Evolutionary conservation across 352 stramenopile genomes (phyloP).

Genomic region (Phytophthora capsici): DNA sequence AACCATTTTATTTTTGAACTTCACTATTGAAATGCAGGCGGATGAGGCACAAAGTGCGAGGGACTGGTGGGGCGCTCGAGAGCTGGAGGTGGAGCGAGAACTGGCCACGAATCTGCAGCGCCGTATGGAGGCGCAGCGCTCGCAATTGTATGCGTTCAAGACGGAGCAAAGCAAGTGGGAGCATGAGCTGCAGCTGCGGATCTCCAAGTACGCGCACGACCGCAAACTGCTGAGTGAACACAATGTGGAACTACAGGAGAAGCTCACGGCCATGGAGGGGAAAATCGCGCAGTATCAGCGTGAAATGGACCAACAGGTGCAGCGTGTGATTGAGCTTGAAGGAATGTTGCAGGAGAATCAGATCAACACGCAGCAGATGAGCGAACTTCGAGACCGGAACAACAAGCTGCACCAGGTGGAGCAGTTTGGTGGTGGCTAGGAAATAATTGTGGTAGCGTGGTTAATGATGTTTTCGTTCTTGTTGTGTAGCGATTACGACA

Average conservation of each 20-base stretch:
- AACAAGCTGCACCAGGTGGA: constrained; percentile 53
- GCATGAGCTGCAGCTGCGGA: constrained; percentile 73
- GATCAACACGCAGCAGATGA: constrained; percentile 44
- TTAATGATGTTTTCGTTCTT: constrained; percentile 6
- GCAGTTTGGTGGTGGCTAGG: background rate
- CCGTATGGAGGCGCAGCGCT: constrained; percentile 73
- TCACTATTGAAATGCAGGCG: constrained; percentile 9
- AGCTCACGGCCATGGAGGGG: constrained; percentile 58
- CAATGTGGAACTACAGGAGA: constrained; percentile 80
- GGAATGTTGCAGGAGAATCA: constrained; percentile 54
- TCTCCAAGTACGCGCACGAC: constrained; percentile 82
- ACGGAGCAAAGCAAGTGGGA: constrained; percentile 86
- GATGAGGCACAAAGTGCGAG: constrained; percentile 37
- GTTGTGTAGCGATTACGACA: constrained; percentile 53
- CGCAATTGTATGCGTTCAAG: constrained; percentile 81
- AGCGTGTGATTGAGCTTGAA: constrained; percentile 72
- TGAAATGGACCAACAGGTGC: constrained; percentile 65
- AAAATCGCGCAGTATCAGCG: constrained; percentile 49
- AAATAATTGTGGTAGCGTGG: background rate
- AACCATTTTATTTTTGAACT: constrained; percentile 1
- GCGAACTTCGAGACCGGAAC: constrained; percentile 47
- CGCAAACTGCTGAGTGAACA: constrained; percentile 82
- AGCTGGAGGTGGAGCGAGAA: constrained; percentile 51
- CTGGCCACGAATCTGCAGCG: constrained; percentile 56
- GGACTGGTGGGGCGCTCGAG: constrained; percentile 65